Evolutionary conservation across 2,329 filamentous ascomycete species (phyloP).

Genomic region (Exophiala mesophila): DNA sequence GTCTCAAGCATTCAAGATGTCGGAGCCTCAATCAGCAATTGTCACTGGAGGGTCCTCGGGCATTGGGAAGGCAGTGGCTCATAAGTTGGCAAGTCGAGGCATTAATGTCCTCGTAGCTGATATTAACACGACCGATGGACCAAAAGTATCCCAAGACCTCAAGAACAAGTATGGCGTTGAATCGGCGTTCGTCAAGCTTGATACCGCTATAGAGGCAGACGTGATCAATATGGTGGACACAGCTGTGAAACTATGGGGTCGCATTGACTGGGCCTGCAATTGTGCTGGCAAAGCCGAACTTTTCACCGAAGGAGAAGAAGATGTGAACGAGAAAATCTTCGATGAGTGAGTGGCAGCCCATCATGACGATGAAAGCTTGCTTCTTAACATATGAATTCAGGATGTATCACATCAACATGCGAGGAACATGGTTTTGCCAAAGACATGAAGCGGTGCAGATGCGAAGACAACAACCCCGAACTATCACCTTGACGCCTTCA

Average conservation of each 20-base stretch:
- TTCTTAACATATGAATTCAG: neutral
- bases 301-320: neutral
- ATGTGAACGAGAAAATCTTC: neutral
- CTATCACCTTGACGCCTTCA: no score
- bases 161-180: neutral
- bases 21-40: no score
- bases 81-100: neutral
- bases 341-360: neutral
- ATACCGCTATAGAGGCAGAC: neutral
- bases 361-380: neutral
- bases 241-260: neutral
- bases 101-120: conserved; percentile 1
- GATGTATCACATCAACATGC: neutral
- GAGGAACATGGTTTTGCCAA: conserved; percentile 1
- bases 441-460: conserved; percentile 1
- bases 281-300: neutral
- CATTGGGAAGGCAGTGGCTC: neutral
- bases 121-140: neutral
- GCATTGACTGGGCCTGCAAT: conserved; percentile 1
- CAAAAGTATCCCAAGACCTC: neutral
- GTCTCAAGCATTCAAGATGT: no score
- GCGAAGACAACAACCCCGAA: neutral
- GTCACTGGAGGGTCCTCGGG: conserved; percentile 1
- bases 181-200: neutral
- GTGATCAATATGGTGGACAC: neutral